Evolutionary conservation across 176 grass and related monocot genomes (phyloP), one percentile per base, ranked within the genome.

Genomic region (Calamus simplicifolius): DNA sequence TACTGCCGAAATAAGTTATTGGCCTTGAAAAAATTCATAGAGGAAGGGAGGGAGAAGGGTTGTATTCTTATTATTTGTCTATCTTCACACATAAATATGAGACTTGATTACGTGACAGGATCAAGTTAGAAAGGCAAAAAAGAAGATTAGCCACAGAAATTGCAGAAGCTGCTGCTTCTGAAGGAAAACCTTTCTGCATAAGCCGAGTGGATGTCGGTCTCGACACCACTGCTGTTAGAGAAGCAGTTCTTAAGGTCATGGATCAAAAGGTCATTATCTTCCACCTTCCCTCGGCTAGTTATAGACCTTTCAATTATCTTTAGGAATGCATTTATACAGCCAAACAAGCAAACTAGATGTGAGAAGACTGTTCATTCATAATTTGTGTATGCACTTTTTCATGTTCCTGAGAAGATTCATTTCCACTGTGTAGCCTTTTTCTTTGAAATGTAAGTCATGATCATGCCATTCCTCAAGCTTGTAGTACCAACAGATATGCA

Each of bases 241-340:
- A 97, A 85, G 87, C 92, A 56, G 92, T 85, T 67, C 19, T 88
- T 52, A 88, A 90, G 69, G 84, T 87, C 69, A 88, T 82, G 58
- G 66, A 88, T 59, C 57, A 63, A 57, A 81, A 84, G 89, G 89
- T 95, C 16, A 52, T 35, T 6, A 1, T 18, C 2, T 23, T 49
- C 67, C 50, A 28, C 29, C 35, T 23, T 29, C 73, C 60, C 19
- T 8, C 5, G 12, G 35, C 12, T 38, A 38, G 35, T 38, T 43
- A 10, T 12, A 12, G 35, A 43, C 35, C 10, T 43, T 43, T 6
- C 8, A 0, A 10, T 6, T 43, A 43, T 43, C 35, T 43, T 43
- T 1, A 43, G 35, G 3, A 12, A n/a, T n/a, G n/a, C n/a, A n/a
- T n/a, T n/a, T n/a, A n/a, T n/a, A n/a, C n/a, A n/a, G n/a, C n/a